A percentile compares a stretch with the other conserved stretches of the same genome.
phyloP scores from a whole-genome alignment of 1,139 yeast species.

The Debaryomyces psychrophilus region DNA sequence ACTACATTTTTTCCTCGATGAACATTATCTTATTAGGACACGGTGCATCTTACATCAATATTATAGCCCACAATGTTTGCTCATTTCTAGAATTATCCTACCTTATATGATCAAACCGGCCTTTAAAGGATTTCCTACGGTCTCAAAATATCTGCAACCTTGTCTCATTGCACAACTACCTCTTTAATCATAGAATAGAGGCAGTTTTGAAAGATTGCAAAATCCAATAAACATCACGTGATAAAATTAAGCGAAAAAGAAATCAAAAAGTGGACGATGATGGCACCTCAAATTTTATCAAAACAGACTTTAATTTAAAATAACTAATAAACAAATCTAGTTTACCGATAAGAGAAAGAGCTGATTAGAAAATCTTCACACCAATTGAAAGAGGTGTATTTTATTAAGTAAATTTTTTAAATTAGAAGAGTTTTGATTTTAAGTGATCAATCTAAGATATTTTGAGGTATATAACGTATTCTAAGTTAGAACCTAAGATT shows the following conservation, averaged over 20 bases:
- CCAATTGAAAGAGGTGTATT: conserved; percentile 4
- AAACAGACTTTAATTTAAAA: background rate
- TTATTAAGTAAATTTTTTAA: background rate
- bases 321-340: conserved; percentile 2
- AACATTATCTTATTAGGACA: no score
- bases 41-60: no score
- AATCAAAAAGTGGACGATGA: conserved; percentile 14
- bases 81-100: no score
- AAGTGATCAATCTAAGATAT: background rate
- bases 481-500: conserved; percentile 4
- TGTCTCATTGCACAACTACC: no score
- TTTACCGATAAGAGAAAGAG: conserved; percentile 1
- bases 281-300: conserved; percentile 13
- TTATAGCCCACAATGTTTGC: no score
- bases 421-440: background rate
- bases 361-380: background rate
- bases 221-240: conserved; percentile 6
- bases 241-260: conserved; percentile 2
- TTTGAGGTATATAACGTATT: conserved; percentile 9
- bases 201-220: conserved; percentile 1
- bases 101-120: no score
- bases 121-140: no score
- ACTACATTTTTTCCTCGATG: background rate
- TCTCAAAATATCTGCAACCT: no score
- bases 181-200: no score